Percentiles rank a stretch among this genome's conserved stretches.
Evolutionary conservation across 2,329 filamentous ascomycete genomes (phyloP).

Genomic region (Arthrinium puccinioides): DNA sequence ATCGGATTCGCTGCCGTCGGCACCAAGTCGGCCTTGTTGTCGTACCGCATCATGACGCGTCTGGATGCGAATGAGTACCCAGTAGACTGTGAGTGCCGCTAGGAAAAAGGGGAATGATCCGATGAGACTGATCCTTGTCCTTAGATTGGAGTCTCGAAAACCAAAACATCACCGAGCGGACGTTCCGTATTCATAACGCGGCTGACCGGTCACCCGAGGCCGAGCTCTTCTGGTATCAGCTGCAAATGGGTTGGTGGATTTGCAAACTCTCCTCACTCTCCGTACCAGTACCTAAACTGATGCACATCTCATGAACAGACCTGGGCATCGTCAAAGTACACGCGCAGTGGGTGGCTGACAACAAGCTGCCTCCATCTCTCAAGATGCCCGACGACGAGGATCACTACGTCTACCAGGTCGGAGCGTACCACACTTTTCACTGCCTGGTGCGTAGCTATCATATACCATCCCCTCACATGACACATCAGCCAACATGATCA

Average conservation of each 20-base stretch:
- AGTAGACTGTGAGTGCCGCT: background rate
- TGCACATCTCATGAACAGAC: background rate
- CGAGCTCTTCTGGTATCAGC: background rate
- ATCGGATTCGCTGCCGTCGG: background rate
- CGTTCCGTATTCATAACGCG: background rate
- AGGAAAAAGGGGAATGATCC: too few species aligned
- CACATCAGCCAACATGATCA: too few species aligned
- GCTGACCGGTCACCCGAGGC: background rate
- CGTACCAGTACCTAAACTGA: background rate
- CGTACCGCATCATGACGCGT: background rate
- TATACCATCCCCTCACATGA: too few species aligned
- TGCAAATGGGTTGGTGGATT: background rate
- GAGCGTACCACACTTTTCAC: background rate
- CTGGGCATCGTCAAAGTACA: background rate
- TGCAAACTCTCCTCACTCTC: background rate
- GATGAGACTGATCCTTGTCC: too few species aligned
- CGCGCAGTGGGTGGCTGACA: background rate
- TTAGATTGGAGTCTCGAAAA: background rate
- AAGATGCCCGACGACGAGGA: background rate
- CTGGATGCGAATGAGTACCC: background rate
- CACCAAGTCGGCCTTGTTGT: background rate
- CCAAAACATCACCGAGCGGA: background rate
- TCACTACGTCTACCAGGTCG: background rate
- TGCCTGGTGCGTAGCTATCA: background rate
- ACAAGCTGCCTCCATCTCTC: background rate